phyloP scores from a whole-genome alignment of 2,329 filamentous ascomycete species.

The Aspergillus versicolor region DNA sequence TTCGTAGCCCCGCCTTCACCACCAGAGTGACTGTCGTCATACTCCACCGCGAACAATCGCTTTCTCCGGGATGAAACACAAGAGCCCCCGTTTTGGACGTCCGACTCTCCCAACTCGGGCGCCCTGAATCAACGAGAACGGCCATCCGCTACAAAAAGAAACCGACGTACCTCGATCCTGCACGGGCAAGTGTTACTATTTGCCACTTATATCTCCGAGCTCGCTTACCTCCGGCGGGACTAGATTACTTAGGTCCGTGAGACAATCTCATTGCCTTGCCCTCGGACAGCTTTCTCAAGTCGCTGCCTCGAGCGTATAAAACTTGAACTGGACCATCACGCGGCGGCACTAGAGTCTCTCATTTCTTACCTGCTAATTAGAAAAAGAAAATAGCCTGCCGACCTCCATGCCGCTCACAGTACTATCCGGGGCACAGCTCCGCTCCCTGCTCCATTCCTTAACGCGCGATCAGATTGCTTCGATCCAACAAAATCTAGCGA shows the following conservation, averaged over 20 bases:
- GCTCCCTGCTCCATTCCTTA: slow-evolving; percentile 55
- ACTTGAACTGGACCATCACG: not conserved
- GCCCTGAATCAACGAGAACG: not conserved
- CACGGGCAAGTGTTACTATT: not conserved
- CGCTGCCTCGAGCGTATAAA: not conserved
- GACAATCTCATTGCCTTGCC: not conserved
- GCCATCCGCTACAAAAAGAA: not conserved
- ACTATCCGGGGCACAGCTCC: slow-evolving; percentile 58
- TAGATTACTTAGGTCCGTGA: not conserved
- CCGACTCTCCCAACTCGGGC: not conserved
- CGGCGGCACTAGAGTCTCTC: not conserved
- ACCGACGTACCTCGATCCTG: not conserved
- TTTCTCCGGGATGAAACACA: not conserved
- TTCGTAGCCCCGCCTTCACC: not conserved
- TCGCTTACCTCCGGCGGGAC: not conserved
- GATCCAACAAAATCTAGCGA: slow-evolving; percentile 59
- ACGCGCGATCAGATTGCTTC: slow-evolving; percentile 56
- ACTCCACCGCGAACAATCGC: slow-evolving; percentile 1
- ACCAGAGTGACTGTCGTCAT: not conserved
- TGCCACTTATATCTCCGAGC: slow-evolving; percentile 2
- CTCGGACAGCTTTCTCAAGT: not conserved
- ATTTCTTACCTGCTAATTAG: not conserved
- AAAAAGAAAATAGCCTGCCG: not conserved
- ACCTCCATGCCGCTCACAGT: slow-evolving; percentile 59
- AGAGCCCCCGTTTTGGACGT: not conserved